A percentile compares a stretch with the other conserved stretches of the same genome.
These are phyloP conservation scores for Colletotrichum karsti DNA, from an alignment of 2,329 filamentous ascomycete species.

Conservation along the genomic window DNA sequence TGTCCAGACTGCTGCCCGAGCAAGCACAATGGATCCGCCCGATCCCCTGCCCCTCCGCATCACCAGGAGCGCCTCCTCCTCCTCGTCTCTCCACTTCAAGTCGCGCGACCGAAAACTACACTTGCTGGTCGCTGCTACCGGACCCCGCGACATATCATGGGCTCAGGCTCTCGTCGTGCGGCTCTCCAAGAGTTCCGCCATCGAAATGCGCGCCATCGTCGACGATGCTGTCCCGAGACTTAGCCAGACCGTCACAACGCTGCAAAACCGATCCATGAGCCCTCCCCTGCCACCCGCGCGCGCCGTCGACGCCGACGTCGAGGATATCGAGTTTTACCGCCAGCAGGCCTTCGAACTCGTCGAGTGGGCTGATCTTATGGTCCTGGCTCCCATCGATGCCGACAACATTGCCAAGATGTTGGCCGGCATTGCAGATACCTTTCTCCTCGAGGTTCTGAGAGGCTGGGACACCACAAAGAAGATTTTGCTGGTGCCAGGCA, in stretches of 20 bases:
- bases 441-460: conserved; percentile 82
- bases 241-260: conserved; percentile 68
- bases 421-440: conserved; percentile 81
- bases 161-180: conserved; percentile 73
- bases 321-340: conserved; percentile 61
- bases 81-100: conserved; percentile 46
- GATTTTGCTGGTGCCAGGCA: conserved; percentile 85
- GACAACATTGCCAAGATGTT: conserved; percentile 90
- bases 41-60: conserved; percentile 25
- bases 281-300: conserved; percentile 37
- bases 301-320: conserved; percentile 42
- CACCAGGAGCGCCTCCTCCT: conserved; percentile 36
- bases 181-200: conserved; percentile 70
- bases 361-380: conserved; percentile 87
- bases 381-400: conserved; percentile 86
- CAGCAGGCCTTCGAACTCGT: conserved; percentile 73
- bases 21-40: conserved; percentile 25
- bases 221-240: conserved; percentile 72
- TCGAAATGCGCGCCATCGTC: conserved; percentile 69
- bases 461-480: conserved; percentile 90
- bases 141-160: conserved; percentile 70
- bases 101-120: conserved; percentile 57
- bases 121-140: conserved; percentile 73
- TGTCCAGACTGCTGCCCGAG: not conserved
- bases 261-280: conserved; percentile 61